These are phyloP conservation scores for Schizothecium vesticola DNA, from an alignment of 495 filamentous ascomycete species.

Conservation along the genomic window DNA sequence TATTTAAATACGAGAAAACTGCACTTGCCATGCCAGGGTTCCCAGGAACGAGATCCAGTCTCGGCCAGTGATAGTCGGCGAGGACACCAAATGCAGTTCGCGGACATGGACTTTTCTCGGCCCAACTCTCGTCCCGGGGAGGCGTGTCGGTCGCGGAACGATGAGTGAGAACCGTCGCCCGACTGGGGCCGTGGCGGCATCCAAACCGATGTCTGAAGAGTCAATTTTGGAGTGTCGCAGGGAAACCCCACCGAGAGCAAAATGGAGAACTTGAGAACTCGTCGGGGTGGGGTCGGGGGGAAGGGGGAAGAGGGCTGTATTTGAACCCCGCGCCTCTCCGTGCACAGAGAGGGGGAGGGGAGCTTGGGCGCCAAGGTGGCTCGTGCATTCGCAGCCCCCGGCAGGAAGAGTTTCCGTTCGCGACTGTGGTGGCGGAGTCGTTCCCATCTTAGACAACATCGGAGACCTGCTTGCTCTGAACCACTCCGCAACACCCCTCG, in stretches of 20 bases:
- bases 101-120: neutral
- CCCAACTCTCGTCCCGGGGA: neutral
- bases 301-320: neutral
- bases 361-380: neutral
- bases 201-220: neutral
- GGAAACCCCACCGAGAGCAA: neutral
- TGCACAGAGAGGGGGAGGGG: neutral
- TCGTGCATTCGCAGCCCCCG: neutral
- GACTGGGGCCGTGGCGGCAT: neutral
- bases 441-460: neutral
- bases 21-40: neutral
- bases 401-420: neutral
- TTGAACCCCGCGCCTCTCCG: neutral
- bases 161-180: neutral
- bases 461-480: neutral
- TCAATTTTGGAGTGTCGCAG: neutral
- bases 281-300: neutral
- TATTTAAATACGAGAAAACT: neutral
- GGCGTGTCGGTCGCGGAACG: neutral
- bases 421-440: neutral
- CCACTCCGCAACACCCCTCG: neutral
- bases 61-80: neutral
- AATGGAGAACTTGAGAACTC: neutral
- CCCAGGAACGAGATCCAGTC: neutral
- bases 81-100: neutral